Conservation (phyloP, 192 early-diverging fungal species). For the Entrophospora sp. region DNA sequence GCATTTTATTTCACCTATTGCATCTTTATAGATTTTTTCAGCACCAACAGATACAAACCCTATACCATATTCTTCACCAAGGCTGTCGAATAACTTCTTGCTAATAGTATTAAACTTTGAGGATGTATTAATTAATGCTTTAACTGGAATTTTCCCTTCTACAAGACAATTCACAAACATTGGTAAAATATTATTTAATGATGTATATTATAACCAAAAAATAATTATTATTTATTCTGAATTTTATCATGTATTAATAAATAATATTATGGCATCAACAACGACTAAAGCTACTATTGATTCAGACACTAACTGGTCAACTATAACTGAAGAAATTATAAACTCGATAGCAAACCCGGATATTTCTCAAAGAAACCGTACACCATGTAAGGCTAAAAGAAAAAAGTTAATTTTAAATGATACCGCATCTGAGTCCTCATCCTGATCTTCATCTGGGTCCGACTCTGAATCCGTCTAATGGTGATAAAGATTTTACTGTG, state of each 20-base stretch:
- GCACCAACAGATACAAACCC: background rate
- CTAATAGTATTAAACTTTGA: conserved; percentile 13
- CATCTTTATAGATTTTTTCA: conserved; percentile 4
- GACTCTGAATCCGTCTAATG: no score
- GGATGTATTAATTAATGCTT: conserved; percentile 15
- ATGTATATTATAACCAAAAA: conserved; percentile 4
- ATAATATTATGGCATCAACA: conserved; percentile 11
- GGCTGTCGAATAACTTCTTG: background rate
- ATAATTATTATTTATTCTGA: background rate
- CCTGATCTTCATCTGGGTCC: no score
- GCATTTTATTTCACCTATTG: conserved; percentile 16
- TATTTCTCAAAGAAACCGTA: no score
- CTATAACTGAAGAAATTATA: no score
- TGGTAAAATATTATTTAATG: background rate
- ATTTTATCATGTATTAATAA: conserved; percentile 9
- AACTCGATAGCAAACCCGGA: no score
- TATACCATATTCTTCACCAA: background rate
- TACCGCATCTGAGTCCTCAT: no score
- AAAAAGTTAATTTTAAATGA: no score
- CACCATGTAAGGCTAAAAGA: no score
- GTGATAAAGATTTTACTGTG: no score
- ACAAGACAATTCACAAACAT: background rate
- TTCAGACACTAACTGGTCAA: no score
- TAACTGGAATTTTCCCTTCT: conserved; percentile 7
- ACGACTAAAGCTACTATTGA: background rate